A percentile compares a stretch with the other conserved stretches of the same genome.
phyloP scores from a whole-genome alignment of 2,329 filamentous ascomycete species.

The Aaosphaeria pasadenensis region DNA sequence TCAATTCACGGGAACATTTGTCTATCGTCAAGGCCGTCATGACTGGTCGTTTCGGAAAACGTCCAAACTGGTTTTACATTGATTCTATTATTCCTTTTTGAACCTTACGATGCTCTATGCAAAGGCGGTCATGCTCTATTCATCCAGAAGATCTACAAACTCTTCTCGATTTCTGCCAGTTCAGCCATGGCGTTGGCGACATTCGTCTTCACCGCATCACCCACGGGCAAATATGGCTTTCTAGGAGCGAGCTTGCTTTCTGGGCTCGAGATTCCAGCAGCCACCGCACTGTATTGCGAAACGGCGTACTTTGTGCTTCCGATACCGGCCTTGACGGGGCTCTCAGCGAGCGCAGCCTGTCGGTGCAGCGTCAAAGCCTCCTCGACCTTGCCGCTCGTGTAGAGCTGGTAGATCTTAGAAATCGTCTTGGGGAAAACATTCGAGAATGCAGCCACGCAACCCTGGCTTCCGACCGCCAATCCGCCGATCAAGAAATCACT shows the following conservation, averaged over 20 bases:
- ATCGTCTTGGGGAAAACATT: conserved; percentile 58
- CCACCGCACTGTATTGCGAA: conserved; percentile 59
- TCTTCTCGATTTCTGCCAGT: conserved; percentile 24
- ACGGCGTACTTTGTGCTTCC: conserved; percentile 68
- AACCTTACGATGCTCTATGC: not conserved
- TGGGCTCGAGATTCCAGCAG: conserved; percentile 45
- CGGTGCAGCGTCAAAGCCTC: conserved; percentile 62
- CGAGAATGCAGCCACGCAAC: conserved; percentile 57
- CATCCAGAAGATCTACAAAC: not conserved
- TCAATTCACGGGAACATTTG: no score
- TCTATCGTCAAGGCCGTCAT: no score
- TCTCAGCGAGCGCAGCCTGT: conserved; percentile 63
- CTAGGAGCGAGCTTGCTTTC: conserved; percentile 26
- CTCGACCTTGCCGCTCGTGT: conserved; percentile 52
- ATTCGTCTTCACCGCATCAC: conserved; percentile 19
- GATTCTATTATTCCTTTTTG: not conserved
- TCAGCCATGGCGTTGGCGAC: conserved; percentile 21
- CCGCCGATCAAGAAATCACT: conserved; percentile 66
- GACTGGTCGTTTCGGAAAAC: no score
- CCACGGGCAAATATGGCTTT: conserved; percentile 25
- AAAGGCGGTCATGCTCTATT: not conserved
- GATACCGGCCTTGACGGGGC: conserved; percentile 64
- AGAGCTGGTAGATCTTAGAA: conserved; percentile 60
- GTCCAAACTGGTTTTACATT: no score
- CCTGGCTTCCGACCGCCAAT: conserved; percentile 51